These are phyloP conservation scores for Cyberlindnera amylophila DNA, from an alignment of 805 yeast species.

Conservation along the genomic window DNA sequence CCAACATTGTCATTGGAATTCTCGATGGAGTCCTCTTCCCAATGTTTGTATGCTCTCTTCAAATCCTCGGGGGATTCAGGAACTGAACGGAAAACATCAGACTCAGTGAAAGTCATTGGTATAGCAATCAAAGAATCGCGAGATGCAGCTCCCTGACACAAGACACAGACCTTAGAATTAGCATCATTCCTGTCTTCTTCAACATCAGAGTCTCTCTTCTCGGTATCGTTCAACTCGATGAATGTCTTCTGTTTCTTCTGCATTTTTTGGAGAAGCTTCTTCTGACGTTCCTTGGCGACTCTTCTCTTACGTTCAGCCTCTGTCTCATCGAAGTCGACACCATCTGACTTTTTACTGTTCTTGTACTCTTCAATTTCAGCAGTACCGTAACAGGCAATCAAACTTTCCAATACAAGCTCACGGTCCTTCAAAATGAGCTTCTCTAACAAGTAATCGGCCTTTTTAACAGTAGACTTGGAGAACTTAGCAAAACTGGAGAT, in stretches of 20 bases:
- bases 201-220: conserved; percentile 29
- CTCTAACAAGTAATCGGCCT: conserved; percentile 57
- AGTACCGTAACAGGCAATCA: conserved; percentile 56
- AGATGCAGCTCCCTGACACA: conserved; percentile 54
- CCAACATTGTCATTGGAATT: conserved; percentile 27
- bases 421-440: conserved; percentile 44
- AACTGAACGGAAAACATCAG: conserved; percentile 29
- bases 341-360: conserved; percentile 40
- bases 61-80: conserved; percentile 3
- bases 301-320: conserved; percentile 53
- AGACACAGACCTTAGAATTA: conserved; percentile 42
- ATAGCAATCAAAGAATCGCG: conserved; percentile 49
- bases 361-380: conserved; percentile 47
- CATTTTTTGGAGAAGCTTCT: conserved; percentile 58
- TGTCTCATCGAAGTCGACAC: conserved; percentile 41
- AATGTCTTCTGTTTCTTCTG: conserved; percentile 73
- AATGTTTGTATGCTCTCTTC: conserved; percentile 17
- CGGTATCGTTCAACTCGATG: conserved; percentile 48
- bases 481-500: conserved; percentile 45
- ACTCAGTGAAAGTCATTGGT: conserved; percentile 45
- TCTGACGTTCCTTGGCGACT: conserved; percentile 58
- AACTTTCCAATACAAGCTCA: conserved; percentile 44
- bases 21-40: conserved; percentile 24
- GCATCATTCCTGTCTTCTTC: conserved; percentile 16
- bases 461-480: conserved; percentile 44